Evolutionary conservation across 345 rosid species (phyloP), one percentile per base, ranked within the genome.

Genomic region (Salix arbutifolia): DNA sequence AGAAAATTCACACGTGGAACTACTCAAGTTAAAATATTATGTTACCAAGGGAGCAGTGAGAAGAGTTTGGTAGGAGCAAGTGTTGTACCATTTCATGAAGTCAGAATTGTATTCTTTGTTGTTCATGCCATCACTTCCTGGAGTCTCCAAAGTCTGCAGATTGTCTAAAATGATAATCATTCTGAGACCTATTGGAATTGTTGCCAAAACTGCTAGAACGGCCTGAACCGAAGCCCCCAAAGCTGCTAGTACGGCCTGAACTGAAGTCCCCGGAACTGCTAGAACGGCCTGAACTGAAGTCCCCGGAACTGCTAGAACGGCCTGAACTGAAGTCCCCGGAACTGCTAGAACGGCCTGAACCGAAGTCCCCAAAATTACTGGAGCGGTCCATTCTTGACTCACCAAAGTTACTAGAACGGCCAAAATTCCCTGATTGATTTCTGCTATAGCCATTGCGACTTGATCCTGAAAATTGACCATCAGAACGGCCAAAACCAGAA

Each of bases 251-350:
- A 19, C 71, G 65, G 33, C 79, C 84, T 3, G 90, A 82, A 66
- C 85, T 81, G 75, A 74, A 80, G 53, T 75, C 83, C 23, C 92
- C 90, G 35, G 83, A 89, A 21, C 84, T 77, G 69, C 91, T 60
- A 2, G 88, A 76, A 48, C 80, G 81, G 18, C 88, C 84, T 0
- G 53, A 68, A 61, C 81, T 79, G 35, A 73, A 84, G n/a, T 84
- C 76, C 71, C 85, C 77, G 26, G 67, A 77, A 26, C 37, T 25
- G 52, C 83, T 42, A 4, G 72, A 23, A 14, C 72, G 58, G 26
- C 79, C 84, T 4, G 90, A 82, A 66, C 85, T 80, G 70, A 76
- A 80, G 48, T 75, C 83, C 23, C 92, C 91, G 31, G 81, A 89
- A 30, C 84, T 77, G 73, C 91, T 60, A 1, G 88, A 79, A 46